Conservation (phyloP, 768 basidiomycete genomes). For the Cystobasidiopsis lactophilus region DNA sequence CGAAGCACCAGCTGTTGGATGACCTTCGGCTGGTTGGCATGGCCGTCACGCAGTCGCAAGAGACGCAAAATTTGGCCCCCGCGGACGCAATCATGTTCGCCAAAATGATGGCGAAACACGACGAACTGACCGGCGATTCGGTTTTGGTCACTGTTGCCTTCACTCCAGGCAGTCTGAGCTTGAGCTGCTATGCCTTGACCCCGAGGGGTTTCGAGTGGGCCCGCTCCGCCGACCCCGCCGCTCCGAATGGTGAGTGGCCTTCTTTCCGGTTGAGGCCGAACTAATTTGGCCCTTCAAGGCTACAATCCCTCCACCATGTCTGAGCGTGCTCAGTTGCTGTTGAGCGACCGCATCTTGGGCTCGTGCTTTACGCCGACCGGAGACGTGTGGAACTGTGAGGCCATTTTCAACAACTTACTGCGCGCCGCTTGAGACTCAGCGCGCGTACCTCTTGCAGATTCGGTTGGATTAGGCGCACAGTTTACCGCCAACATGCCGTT, state of each 20-base stretch:
- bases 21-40: conserved; percentile 46
- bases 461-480: conserved; percentile 2
- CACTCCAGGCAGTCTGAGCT: conserved; percentile 89
- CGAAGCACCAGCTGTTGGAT: conserved; percentile 86
- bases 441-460: not conserved
- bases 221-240: conserved; percentile 64
- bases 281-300: conserved; percentile 30
- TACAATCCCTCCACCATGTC: conserved; percentile 95
- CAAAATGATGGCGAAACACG: conserved; percentile 88
- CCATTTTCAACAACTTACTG: conserved; percentile 4
- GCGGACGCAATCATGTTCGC: conserved; percentile 84
- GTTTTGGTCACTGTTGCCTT: conserved; percentile 89
- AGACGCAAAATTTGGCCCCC: conserved; percentile 76
- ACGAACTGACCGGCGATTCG: conserved; percentile 67
- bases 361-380: conserved; percentile 88
- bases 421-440: not conserved
- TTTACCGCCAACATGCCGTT: conserved; percentile 19
- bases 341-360: conserved; percentile 87
- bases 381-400: conserved; percentile 78
- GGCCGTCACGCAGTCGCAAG: conserved; percentile 56
- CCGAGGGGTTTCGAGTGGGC: conserved; percentile 97
- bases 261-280: conserved; percentile 28
- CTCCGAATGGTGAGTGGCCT: conserved; percentile 41
- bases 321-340: conserved; percentile 62
- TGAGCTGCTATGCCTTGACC: conserved; percentile 75